phyloP scores from a whole-genome alignment of 495 filamentous ascomycete species.

The Parathielavia hyrcaniae region DNA sequence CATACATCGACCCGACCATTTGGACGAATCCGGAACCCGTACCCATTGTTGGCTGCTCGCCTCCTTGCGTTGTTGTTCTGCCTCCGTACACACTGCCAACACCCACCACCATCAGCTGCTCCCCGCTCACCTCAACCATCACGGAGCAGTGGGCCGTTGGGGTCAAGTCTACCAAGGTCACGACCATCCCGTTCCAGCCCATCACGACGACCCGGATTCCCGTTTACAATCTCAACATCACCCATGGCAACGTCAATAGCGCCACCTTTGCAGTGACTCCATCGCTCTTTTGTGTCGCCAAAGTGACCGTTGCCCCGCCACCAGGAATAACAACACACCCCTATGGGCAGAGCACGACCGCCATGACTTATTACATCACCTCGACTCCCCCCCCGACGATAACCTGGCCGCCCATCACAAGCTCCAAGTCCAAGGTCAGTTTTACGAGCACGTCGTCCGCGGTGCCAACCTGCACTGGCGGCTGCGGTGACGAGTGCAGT shows the following conservation, averaged over 20 bases:
- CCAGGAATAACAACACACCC: neutral
- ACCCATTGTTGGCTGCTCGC: neutral
- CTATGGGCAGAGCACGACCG: neutral
- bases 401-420: constrained; percentile 1
- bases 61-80: neutral
- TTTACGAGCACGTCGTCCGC: constrained; percentile 5
- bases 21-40: neutral
- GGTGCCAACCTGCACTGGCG: neutral
- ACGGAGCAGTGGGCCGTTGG: neutral
- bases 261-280: neutral
- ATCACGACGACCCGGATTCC: neutral
- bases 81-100: constrained; percentile 1
- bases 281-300: neutral
- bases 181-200: neutral
- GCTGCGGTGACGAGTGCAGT: constrained; percentile 1
- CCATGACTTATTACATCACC: constrained; percentile 2
- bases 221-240: constrained; percentile 11
- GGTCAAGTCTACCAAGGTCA: neutral
- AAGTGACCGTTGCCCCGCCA: neutral
- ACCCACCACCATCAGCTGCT: neutral
- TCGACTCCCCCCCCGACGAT: neutral
- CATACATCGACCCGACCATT: neutral
- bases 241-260: neutral
- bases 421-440: constrained; percentile 1
- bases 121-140: neutral